These are phyloP conservation scores for Lactuca sativa DNA, from an alignment of 129 eudicot species.

Conservation along the genomic window DNA sequence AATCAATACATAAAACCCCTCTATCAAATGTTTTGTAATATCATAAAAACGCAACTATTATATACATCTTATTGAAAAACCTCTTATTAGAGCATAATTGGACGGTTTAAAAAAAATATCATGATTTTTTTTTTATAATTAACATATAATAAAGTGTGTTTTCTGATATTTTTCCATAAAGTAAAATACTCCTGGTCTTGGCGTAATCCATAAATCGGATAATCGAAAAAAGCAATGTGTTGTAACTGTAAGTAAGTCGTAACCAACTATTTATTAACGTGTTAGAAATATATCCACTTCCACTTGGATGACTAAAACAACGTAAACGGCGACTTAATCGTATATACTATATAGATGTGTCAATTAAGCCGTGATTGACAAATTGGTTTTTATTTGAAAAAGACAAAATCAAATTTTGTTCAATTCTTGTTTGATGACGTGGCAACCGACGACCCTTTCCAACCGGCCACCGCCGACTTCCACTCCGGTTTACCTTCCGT, in stretches of 20 bases:
- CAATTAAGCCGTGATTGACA: background rate
- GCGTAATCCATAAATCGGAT: background rate
- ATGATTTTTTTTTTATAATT: background rate
- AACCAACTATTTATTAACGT: constrained; percentile 28
- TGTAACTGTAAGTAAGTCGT: background rate
- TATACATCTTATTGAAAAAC: background rate
- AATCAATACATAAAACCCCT: too few relatives aligned
- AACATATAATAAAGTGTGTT: too few relatives aligned
- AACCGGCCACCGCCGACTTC: background rate
- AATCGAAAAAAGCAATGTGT: constrained; percentile 5
- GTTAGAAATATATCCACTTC: constrained; percentile 22
- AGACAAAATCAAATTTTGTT: too few relatives aligned
- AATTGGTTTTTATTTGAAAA: background rate
- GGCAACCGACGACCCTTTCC: background rate
- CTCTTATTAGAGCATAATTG: background rate
- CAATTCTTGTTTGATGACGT: background rate
- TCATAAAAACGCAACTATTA: background rate
- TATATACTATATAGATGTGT: background rate
- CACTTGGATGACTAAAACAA: constrained; percentile 9
- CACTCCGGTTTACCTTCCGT: background rate
- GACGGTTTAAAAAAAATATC: background rate
- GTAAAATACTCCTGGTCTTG: background rate
- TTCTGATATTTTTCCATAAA: too few relatives aligned
- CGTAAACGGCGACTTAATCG: background rate
- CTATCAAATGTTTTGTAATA: too few relatives aligned